Percentiles rank a stretch among this genome's conserved stretches.
These are phyloP conservation scores for Globisporangium okanoganense DNA, from an alignment of 352 stramenopile genomes.

Conservation along the genomic window DNA sequence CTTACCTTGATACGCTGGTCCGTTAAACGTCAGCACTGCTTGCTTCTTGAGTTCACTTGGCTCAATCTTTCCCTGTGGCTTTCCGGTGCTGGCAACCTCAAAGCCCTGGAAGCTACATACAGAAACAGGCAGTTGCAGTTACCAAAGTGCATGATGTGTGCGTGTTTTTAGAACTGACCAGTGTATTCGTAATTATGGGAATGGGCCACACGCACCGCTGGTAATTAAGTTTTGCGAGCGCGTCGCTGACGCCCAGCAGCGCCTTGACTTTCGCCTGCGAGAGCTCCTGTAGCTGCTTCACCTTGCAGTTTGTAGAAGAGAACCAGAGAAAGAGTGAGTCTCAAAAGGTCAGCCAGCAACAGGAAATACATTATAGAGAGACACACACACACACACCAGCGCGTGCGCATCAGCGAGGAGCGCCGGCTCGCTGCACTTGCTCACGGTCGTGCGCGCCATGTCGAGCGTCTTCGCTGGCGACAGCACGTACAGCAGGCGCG, in stretches of 20 bases:
- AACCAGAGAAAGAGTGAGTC: background rate
- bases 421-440: slow-evolving; percentile 34
- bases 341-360: background rate
- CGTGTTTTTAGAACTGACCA: background rate
- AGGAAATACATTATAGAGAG: too few relatives aligned
- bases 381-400: slow-evolving; percentile 25
- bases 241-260: slow-evolving; percentile 78
- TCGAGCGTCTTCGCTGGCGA: slow-evolving; percentile 90
- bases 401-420: slow-evolving; percentile 54
- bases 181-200: background rate
- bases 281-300: slow-evolving; percentile 55
- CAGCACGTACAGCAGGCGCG: slow-evolving; percentile 72
- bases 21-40: slow-evolving; percentile 72
- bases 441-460: slow-evolving; percentile 32
- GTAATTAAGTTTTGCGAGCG: slow-evolving; percentile 84
- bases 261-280: slow-evolving; percentile 72
- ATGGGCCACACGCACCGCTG: slow-evolving; percentile 35
- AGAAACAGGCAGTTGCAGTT: too few relatives aligned
- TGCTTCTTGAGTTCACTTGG: slow-evolving; percentile 63
- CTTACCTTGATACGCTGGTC: slow-evolving; percentile 69
- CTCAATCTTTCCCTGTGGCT: slow-evolving; percentile 1
- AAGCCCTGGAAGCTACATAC: slow-evolving; percentile 52
- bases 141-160: background rate
- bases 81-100: slow-evolving; percentile 26
- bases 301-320: slow-evolving; percentile 10